These are phyloP conservation scores for Dendrocalamus sinicus DNA, from an alignment of 176 grass and related monocot genomes.

Conservation along the genomic window DNA sequence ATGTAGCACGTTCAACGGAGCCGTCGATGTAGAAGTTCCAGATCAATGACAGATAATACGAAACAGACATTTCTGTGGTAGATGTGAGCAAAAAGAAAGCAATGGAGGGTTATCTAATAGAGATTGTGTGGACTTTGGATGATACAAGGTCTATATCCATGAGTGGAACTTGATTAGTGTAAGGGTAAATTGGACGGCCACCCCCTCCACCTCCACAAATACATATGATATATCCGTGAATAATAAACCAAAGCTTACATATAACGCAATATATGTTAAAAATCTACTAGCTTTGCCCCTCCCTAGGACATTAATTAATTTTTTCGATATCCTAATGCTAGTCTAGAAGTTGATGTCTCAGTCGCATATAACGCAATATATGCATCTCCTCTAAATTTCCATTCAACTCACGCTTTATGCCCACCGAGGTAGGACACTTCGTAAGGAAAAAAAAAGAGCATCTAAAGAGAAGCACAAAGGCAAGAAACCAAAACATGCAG, in stretches of 20 bases:
- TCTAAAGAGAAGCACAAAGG: not conserved
- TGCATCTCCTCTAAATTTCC: not conserved
- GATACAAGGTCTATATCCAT: constrained; percentile 8
- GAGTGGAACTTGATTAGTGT: constrained; percentile 4
- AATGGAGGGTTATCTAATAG: not conserved
- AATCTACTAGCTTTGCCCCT: not conserved
- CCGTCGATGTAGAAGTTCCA: not conserved
- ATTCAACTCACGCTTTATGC: constrained; percentile 25
- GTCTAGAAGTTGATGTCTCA: constrained; percentile 25
- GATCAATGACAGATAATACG: not conserved
- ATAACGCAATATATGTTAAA: constrained; percentile 24
- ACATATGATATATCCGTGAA: not conserved
- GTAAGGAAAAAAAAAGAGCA: not conserved
- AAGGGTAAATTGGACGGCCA: constrained; percentile 39
- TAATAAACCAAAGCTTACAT: not conserved
- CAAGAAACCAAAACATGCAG: no score
- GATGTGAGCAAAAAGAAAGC: not conserved
- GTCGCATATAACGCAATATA: not conserved
- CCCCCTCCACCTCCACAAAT: not conserved
- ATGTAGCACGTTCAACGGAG: not conserved
- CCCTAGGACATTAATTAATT: constrained; percentile 17
- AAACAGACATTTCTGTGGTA: not conserved
- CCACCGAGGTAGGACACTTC: constrained; percentile 15
- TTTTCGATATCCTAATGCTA: constrained; percentile 13
- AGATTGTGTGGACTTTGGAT: constrained; percentile 22